Percentiles rank a stretch among this genome's conserved stretches.
Evolutionary conservation across 352 stramenopile genomes (phyloP).

Genomic region (Hyaloperonospora arabidopsidis): DNA sequence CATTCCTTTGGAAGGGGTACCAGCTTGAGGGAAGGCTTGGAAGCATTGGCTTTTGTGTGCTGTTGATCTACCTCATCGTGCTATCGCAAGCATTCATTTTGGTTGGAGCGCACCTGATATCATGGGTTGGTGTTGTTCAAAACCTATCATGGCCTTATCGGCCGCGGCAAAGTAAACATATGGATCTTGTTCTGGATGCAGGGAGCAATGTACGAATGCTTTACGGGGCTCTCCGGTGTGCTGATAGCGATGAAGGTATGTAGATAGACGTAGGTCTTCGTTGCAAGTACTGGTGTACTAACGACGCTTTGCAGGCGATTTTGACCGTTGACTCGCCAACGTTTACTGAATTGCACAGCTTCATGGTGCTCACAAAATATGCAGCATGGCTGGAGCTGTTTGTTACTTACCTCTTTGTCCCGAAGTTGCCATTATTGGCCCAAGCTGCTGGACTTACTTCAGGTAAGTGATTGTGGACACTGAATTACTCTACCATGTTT

Average conservation of each 20-base stretch:
- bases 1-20: slow-evolving; percentile 80
- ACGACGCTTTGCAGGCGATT: slow-evolving; percentile 50
- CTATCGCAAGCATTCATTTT: slow-evolving; percentile 62
- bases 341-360: slow-evolving; percentile 54
- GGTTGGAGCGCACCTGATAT: slow-evolving; percentile 28
- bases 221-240: slow-evolving; percentile 70
- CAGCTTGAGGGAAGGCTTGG: slow-evolving; percentile 59
- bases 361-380: slow-evolving; percentile 81
- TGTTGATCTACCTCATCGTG: slow-evolving; percentile 47
- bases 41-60: slow-evolving; percentile 37
- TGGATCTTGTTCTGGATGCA: slow-evolving; percentile 12
- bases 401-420: slow-evolving; percentile 76
- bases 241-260: slow-evolving; percentile 72
- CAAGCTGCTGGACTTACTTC: slow-evolving; percentile 83
- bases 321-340: slow-evolving; percentile 69
- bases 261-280: background rate
- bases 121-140: slow-evolving; percentile 20
- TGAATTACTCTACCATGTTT: background rate
- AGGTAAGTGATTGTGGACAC: slow-evolving; percentile 26
- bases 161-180: background rate
- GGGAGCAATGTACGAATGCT: slow-evolving; percentile 46
- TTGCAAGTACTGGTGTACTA: background rate
- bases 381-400: slow-evolving; percentile 84
- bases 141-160: background rate
- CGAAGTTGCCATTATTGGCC: slow-evolving; percentile 71